A percentile compares a stretch with the other conserved stretches of the same genome.
Conservation (phyloP, 306 rosid genomes). For the Vigna radiata region DNA sequence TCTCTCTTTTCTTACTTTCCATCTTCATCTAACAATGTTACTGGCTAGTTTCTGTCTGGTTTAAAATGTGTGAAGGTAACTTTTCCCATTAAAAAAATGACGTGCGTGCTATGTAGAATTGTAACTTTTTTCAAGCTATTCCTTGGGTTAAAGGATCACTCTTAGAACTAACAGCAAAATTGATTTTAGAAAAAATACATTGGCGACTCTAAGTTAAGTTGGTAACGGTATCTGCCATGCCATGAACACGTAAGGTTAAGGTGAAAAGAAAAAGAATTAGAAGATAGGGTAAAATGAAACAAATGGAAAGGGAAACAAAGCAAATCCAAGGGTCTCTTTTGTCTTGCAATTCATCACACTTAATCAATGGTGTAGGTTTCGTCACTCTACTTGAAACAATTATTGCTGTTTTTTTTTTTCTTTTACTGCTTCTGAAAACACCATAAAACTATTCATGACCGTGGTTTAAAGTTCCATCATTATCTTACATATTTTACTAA, state of each 20-base stretch:
- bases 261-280: neutral
- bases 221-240: neutral
- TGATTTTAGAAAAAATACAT: neutral
- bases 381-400: neutral
- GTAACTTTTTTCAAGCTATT: no score
- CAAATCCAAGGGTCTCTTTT: no score
- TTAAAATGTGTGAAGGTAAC: neutral
- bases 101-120: no score
- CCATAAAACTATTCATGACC: neutral
- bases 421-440: neutral
- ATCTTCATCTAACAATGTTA: constrained; percentile 3
- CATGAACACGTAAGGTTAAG: neutral
- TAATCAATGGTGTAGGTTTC: neutral
- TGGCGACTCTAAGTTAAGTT: neutral
- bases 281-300: neutral
- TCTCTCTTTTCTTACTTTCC: neutral
- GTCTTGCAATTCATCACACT: neutral
- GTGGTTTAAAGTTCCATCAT: constrained; percentile 6
- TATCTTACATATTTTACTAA: neutral
- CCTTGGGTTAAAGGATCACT: neutral
- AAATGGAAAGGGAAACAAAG: no score
- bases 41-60: neutral
- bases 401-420: neutral
- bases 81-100: neutral
- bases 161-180: neutral